Evolutionary conservation across 768 basidiomycete species (phyloP).

Genomic region (Rhizopogon vinicolor): DNA sequence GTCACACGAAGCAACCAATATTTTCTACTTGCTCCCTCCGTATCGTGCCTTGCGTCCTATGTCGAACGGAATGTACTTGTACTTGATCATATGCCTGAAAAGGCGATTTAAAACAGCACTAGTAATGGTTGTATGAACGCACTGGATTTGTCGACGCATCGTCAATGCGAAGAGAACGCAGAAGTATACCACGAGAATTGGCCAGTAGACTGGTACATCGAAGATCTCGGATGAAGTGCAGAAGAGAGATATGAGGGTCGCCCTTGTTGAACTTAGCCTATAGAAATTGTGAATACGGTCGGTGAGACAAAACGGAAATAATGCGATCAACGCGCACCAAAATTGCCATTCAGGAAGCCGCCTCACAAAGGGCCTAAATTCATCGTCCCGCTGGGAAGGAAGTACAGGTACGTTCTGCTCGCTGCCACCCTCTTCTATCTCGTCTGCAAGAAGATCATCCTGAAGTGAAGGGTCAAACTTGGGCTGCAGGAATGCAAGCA

Average conservation of each 20-base stretch:
- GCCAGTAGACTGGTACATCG: constrained; percentile 99
- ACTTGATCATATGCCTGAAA: constrained; percentile 97
- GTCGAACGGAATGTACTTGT: constrained; percentile 95
- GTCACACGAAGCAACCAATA: neutral
- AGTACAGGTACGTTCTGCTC: constrained; percentile 49
- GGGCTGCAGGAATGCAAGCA: constrained; percentile 96
- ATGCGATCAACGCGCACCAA: constrained; percentile 47
- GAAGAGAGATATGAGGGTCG: constrained; percentile 74
- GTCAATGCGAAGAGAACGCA: constrained; percentile 91
- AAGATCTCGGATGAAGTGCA: constrained; percentile 83
- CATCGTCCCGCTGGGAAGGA: constrained; percentile 78
- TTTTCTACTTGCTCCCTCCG: constrained; percentile 48
- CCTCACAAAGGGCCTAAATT: constrained; percentile 95
- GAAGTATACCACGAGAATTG: constrained; percentile 96
- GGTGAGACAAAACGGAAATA: neutral
- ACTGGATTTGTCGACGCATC: constrained; percentile 96
- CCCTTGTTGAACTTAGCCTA: constrained; percentile 90
- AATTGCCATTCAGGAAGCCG: constrained; percentile 96
- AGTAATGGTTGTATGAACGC: constrained; percentile 25
- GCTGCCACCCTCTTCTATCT: constrained; percentile 91
- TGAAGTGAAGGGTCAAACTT: constrained; percentile 96
- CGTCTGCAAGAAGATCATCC: constrained; percentile 89
- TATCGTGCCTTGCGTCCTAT: constrained; percentile 92
- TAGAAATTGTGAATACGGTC: neutral
- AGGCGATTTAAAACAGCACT: constrained; percentile 5